These are phyloP conservation scores for Beta vulgaris DNA, from an alignment of 148 eudicot genomes.

Conservation along the genomic window DNA sequence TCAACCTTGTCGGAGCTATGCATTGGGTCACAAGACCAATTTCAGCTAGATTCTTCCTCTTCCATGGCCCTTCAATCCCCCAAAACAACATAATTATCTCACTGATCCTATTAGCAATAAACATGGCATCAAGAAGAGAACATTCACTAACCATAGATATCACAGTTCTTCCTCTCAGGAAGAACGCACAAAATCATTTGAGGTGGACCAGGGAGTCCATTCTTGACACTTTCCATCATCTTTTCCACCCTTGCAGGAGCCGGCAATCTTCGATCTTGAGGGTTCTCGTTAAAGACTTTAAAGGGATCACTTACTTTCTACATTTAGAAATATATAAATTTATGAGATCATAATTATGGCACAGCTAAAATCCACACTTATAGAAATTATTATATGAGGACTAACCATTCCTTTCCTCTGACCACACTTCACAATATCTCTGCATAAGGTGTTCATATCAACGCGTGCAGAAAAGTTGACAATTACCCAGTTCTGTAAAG, in stretches of 20 bases:
- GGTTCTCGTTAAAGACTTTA: conserved; percentile 36
- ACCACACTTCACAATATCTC: conserved; percentile 37
- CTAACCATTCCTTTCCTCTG: conserved; percentile 42
- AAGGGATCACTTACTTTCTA: conserved; percentile 34
- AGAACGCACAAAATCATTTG: conserved; percentile 38
- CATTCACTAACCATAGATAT: conserved; percentile 33
- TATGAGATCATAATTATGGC: neutral
- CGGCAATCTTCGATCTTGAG: conserved; percentile 35
- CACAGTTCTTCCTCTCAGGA: conserved; percentile 46
- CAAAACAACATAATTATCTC: neutral
- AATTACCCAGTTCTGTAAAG: conserved; percentile 30
- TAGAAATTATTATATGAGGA: neutral
- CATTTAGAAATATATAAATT: neutral
- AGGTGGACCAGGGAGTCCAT: conserved; percentile 41
- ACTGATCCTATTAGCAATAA: no score
- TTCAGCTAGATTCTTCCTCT: conserved; percentile 52
- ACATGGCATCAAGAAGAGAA: neutral
- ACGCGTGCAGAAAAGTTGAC: conserved; percentile 43
- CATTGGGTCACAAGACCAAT: conserved; percentile 64
- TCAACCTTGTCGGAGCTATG: conserved; percentile 59
- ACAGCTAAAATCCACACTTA: no score
- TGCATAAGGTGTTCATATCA: conserved; percentile 18
- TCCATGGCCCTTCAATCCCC: conserved; percentile 67
- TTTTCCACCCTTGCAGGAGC: conserved; percentile 45
- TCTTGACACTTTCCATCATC: conserved; percentile 37